These are phyloP conservation scores for Scedosporium boydii DNA, from an alignment of 2,329 filamentous ascomycete species.

Conservation along the genomic window DNA sequence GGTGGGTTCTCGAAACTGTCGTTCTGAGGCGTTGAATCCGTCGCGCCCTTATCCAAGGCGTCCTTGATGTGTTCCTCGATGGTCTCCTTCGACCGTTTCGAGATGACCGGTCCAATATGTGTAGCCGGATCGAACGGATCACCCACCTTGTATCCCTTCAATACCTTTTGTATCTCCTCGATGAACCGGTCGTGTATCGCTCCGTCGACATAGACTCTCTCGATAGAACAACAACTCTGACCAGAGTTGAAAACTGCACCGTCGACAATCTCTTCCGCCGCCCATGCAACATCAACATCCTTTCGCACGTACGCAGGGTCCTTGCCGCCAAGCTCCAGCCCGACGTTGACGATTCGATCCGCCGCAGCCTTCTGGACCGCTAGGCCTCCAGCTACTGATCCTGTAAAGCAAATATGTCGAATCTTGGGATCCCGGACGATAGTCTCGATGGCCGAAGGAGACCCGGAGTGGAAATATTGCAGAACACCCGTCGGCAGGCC, in stretches of 20 bases:
- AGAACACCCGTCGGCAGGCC: constrained; percentile 77
- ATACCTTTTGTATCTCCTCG: constrained; percentile 66
- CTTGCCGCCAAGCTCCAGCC: constrained; percentile 88
- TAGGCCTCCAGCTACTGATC: constrained; percentile 79
- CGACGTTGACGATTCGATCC: constrained; percentile 75
- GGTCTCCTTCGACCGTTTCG: constrained; percentile 63
- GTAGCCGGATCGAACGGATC: constrained; percentile 73
- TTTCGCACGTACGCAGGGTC: constrained; percentile 82
- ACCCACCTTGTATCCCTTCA: constrained; percentile 77
- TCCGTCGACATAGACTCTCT: constrained; percentile 84
- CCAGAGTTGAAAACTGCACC: constrained; percentile 96
- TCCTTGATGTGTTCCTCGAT: constrained; percentile 76
- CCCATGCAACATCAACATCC: constrained; percentile 86
- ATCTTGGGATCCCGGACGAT: constrained; percentile 71
- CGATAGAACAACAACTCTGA: constrained; percentile 93
- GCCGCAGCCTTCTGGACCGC: constrained; percentile 78
- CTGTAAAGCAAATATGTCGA: constrained; percentile 82
- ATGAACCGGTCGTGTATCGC: constrained; percentile 78
- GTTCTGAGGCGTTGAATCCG: constrained; percentile 75
- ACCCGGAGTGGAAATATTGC: constrained; percentile 87
- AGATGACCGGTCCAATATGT: constrained; percentile 82
- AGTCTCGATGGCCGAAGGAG: constrained; percentile 64
- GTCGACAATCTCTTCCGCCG: constrained; percentile 88
- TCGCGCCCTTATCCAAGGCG: constrained; percentile 73
- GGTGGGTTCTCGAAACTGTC: constrained; percentile 64